Base-by-base conservation (phyloP, 1,284 basidiomycete species). In the Polyporus tsugae region DNA sequence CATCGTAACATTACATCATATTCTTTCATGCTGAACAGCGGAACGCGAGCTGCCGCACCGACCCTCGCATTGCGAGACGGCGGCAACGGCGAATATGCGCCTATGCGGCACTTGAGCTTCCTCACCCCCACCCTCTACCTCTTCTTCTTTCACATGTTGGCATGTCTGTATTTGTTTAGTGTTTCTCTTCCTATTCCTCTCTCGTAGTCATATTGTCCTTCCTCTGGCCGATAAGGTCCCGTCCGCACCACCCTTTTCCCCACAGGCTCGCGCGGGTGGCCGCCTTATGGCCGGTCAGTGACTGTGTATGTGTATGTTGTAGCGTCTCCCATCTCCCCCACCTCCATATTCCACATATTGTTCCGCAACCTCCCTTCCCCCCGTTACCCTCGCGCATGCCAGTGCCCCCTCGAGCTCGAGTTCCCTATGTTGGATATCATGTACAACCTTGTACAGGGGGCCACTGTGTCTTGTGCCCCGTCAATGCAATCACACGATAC, bases 391-490 rank as follows among this genome's bases (percentile, higher is more conserved):
- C 35, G 61, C 35, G 44, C 61, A 62, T 52, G 29, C 46, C 61
- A 25, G 2, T 35, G 36, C 41, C 60, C 41, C 60, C 29, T 44
- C 60, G 44, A 64, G 62, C 62, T 55, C 53, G 29, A 41, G 53
- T 63, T 68, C 59, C 52, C 41, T 38, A 44, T 53, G 46, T 55
- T 63, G 60, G 60, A 65, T 65, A 59, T 69, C 63, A 65, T 60
- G 55, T 46, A 53, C n/a, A 64, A 60, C 60, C 60, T 29, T 65
- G 53, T 66, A n/a, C n/a, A n/a, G n/a, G n/a, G 59, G 60, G 67
- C 44, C 63, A 57, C n/a, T n/a, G n/a, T 46, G 59, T 62, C 53
- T 65, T 33, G 59, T 53, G 61, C 52, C 53, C 64, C 29, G 29
- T 17, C 33, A 35, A 33, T 55, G 52, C 33, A 29, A 55, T 55